Percentiles rank a stretch among this genome's conserved stretches.
Conservation (phyloP, 2,329 filamentous ascomycete genomes). For the Stagonosporopsis rhizophila region DNA sequence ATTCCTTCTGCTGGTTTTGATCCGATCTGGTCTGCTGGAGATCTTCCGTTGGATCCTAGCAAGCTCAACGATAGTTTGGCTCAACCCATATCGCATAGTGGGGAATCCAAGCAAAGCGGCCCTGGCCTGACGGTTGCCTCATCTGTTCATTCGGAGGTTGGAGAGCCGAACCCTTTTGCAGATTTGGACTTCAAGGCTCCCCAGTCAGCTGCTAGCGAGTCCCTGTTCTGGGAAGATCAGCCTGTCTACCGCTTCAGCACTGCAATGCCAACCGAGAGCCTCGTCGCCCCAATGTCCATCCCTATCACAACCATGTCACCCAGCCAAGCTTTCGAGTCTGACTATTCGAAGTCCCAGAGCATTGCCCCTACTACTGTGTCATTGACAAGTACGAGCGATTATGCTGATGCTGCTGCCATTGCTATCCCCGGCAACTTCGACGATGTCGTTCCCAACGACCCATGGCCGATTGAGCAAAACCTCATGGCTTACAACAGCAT, state of each 20-base stretch:
- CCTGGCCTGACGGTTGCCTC: constrained; percentile 51
- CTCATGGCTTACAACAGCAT: constrained; percentile 34
- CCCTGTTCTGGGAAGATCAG: constrained; percentile 49
- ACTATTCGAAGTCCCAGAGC: constrained; percentile 38
- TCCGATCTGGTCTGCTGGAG: constrained; percentile 49
- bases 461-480: constrained; percentile 43
- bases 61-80: constrained; percentile 45
- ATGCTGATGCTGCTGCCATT: constrained; percentile 40
- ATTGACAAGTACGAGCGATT: constrained; percentile 31
- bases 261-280: constrained; percentile 31
- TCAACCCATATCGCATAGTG: constrained; percentile 51
- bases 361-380: constrained; percentile 33
- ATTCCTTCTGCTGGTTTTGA: constrained; percentile 47
- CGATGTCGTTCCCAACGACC: constrained; percentile 37
- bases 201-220: constrained; percentile 42
- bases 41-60: constrained; percentile 50
- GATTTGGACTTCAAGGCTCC: constrained; percentile 45
- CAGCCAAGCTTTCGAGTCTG: constrained; percentile 37
- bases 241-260: constrained; percentile 43
- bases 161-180: constrained; percentile 43
- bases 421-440: constrained; percentile 43
- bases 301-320: constrained; percentile 31
- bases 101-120: constrained; percentile 50
- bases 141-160: constrained; percentile 51
- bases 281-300: constrained; percentile 36